Conservation (phyloP, 345 rosid species). For the Capsella bursapastoris region DNA sequence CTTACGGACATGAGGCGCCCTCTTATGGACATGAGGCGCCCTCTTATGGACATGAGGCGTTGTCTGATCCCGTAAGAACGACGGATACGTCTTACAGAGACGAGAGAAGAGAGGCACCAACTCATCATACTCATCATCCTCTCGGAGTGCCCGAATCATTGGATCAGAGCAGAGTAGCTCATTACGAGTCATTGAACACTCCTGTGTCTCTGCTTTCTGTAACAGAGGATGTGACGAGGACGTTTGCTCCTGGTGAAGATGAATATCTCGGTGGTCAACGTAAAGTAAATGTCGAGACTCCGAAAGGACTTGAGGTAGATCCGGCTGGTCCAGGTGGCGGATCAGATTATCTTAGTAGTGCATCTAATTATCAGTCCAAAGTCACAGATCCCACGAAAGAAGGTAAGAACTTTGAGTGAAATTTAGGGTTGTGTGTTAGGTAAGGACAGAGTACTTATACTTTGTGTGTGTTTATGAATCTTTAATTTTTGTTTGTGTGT, state of each 20-base stretch:
- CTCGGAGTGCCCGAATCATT: neutral
- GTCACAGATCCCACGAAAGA: constrained; percentile 52
- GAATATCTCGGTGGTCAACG: constrained; percentile 45
- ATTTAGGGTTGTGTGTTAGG: neutral
- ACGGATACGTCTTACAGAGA: neutral
- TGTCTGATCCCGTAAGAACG: constrained; percentile 14
- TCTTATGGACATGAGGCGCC: constrained; percentile 22
- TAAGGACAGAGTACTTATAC: no score
- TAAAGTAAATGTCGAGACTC: constrained; percentile 47
- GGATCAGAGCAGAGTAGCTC: constrained; percentile 44
- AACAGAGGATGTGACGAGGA: constrained; percentile 46
- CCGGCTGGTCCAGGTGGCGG: constrained; percentile 52
- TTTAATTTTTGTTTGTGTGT: constrained; percentile 2
- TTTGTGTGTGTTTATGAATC: neutral
- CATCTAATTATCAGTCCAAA: constrained; percentile 66
- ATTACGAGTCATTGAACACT: constrained; percentile 42
- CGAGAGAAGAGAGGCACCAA: constrained; percentile 13
- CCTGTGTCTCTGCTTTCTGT: constrained; percentile 41
- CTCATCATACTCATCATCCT: constrained; percentile 21
- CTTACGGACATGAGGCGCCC: constrained; percentile 20
- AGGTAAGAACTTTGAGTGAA: constrained; percentile 40
- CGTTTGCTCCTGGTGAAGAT: constrained; percentile 40
- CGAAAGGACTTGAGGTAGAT: constrained; percentile 60
- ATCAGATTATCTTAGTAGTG: constrained; percentile 25
- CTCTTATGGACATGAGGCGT: constrained; percentile 17